Evolutionary conservation across 352 stramenopile genomes (phyloP).

Genomic region (Aphanomyces stellatus): DNA sequence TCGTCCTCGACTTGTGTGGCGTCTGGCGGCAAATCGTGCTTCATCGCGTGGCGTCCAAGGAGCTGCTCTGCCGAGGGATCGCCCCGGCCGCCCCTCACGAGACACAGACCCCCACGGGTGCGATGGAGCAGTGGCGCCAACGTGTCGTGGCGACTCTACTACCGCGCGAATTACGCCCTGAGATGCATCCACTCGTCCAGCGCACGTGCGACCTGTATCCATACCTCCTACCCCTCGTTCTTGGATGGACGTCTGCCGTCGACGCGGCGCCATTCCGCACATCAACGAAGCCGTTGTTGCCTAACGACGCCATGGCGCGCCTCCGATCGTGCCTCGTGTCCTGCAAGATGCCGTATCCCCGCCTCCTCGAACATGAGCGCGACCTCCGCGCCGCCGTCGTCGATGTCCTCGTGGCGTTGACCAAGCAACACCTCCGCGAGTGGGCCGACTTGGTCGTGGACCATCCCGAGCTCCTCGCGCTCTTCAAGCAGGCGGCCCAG

Average conservation of each 20-base stretch:
- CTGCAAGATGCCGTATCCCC: conserved; percentile 10
- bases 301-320: background rate
- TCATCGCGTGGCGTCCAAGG: background rate
- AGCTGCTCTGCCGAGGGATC: conserved; percentile 1
- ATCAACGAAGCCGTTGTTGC: background rate
- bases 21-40: background rate
- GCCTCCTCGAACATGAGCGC: background rate
- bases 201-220: conserved; percentile 11
- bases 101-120: background rate
- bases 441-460: background rate
- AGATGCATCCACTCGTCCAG: conserved; percentile 11
- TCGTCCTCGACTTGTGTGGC: background rate
- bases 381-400: background rate
- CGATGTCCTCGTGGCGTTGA: background rate
- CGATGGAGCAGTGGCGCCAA: background rate
- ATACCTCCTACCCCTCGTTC: background rate
- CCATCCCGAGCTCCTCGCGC: background rate
- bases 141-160: background rate
- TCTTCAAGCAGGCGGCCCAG: background rate
- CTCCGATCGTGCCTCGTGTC: background rate
- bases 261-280: no score
- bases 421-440: background rate
- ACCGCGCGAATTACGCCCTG: background rate
- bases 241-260: background rate
- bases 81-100: background rate